A percentile compares a stretch with the other conserved stretches of the same genome.
Conservation (phyloP, 495 filamentous ascomycete genomes). For the Amorphotheca resinae region DNA sequence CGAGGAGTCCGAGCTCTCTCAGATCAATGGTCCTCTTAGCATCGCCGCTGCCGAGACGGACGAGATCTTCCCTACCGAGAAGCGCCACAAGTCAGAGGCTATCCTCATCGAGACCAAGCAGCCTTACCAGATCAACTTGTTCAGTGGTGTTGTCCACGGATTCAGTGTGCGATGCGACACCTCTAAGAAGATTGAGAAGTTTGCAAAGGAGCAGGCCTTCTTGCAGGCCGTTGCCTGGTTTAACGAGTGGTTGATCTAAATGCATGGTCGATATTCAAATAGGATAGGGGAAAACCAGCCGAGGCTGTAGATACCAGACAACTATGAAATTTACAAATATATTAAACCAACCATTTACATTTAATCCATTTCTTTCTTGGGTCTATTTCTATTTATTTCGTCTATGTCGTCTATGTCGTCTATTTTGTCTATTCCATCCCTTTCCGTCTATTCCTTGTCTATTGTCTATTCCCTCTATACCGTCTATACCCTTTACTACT, state of each 20-base stretch:
- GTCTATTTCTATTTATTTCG: too few species aligned
- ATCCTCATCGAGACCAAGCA: slow-evolving; percentile 45
- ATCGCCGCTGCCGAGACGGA: slow-evolving; percentile 76
- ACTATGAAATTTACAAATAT: too few species aligned
- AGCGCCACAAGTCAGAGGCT: slow-evolving; percentile 45
- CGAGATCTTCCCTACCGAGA: slow-evolving; percentile 60
- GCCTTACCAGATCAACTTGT: slow-evolving; percentile 75
- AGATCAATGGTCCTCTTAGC: slow-evolving; percentile 56
- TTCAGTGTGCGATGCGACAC: slow-evolving; percentile 65
- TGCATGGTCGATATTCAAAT: too few species aligned
- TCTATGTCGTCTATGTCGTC: too few species aligned
- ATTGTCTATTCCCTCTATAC: too few species aligned
- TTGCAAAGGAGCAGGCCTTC: slow-evolving; percentile 78
- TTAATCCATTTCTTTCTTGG: too few species aligned
- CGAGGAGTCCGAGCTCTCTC: slow-evolving; percentile 59
- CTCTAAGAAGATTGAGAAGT: slow-evolving; percentile 48
- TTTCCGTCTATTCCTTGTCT: too few species aligned
- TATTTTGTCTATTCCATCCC: too few species aligned
- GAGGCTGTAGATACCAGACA: too few species aligned
- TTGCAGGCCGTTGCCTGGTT: slow-evolving; percentile 74
- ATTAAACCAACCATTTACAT: too few species aligned
- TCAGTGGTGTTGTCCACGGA: slow-evolving; percentile 63
- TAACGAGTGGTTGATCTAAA: slow-evolving; percentile 31
- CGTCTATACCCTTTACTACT: too few species aligned
- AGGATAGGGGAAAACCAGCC: too few species aligned